Evolutionary conservation across 1,139 yeast genomes (phyloP).

Genomic region (Candida gigantensis): DNA sequence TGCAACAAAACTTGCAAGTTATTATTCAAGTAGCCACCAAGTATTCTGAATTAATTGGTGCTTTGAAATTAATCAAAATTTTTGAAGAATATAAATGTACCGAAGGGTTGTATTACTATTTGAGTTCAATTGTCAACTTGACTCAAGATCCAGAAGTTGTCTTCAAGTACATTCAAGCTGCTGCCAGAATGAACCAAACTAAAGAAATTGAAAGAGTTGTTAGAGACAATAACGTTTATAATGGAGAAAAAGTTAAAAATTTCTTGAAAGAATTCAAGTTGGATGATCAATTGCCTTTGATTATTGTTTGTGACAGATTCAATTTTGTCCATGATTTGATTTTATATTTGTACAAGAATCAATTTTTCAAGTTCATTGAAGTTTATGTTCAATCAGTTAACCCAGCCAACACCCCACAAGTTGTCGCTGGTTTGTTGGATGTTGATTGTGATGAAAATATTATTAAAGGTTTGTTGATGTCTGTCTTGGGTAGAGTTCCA

Average conservation of each 20-base stretch:
- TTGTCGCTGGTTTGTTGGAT: slow-evolving; percentile 91
- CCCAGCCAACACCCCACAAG: slow-evolving; percentile 94
- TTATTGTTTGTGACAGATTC: slow-evolving; percentile 93
- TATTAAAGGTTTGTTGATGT: slow-evolving; percentile 75
- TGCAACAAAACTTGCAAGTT: slow-evolving; percentile 87
- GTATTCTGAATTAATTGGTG: slow-evolving; percentile 91
- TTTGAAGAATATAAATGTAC: slow-evolving; percentile 91
- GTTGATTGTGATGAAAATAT: slow-evolving; percentile 95
- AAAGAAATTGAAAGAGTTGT: slow-evolving; percentile 96
- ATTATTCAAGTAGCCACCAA: slow-evolving; percentile 97
- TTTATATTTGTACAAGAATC: slow-evolving; percentile 89
- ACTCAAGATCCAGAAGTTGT: slow-evolving; percentile 95
- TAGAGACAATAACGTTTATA: slow-evolving; percentile 89
- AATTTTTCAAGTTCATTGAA: slow-evolving; percentile 93
- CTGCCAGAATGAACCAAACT: slow-evolving; percentile 85
- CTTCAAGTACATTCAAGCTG: slow-evolving; percentile 92
- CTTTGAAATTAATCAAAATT: slow-evolving; percentile 77
- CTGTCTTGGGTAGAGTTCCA: slow-evolving; percentile 95
- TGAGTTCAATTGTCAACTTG: slow-evolving; percentile 89
- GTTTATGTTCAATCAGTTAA: slow-evolving; percentile 97
- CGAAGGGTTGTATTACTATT: slow-evolving; percentile 92
- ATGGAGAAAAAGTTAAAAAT: slow-evolving; percentile 96
- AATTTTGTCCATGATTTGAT: slow-evolving; percentile 91
- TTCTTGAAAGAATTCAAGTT: slow-evolving; percentile 91
- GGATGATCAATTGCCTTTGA: slow-evolving; percentile 94